These are phyloP conservation scores for Seiridium unicorne DNA, from an alignment of 2,329 filamentous ascomycete species.

Conservation along the genomic window DNA sequence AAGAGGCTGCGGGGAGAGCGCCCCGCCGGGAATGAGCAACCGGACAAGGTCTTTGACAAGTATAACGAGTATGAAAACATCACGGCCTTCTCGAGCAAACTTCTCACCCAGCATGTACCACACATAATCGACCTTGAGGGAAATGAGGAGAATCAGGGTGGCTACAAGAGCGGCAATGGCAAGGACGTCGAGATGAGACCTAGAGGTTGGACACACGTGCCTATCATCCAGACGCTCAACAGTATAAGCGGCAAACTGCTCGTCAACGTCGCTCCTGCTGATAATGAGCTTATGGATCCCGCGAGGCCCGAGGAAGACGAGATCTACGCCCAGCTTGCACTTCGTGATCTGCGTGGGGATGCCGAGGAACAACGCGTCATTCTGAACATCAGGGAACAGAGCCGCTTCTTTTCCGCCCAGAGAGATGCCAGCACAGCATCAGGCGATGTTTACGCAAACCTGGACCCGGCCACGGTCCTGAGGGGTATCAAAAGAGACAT, in stretches of 20 bases:
- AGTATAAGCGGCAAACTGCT: slow-evolving; percentile 91
- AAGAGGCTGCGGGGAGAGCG: slow-evolving; percentile 92
- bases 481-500: slow-evolving; percentile 63
- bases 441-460: slow-evolving; percentile 59
- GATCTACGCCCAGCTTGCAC: slow-evolving; percentile 70
- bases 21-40: slow-evolving; percentile 72
- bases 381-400: slow-evolving; percentile 86
- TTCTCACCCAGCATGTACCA: slow-evolving; percentile 68
- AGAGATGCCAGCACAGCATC: slow-evolving; percentile 46
- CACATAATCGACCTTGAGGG: slow-evolving; percentile 90
- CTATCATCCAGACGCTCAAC: slow-evolving; percentile 87
- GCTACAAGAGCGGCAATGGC: slow-evolving; percentile 75
- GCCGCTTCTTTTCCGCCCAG: slow-evolving; percentile 71
- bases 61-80: slow-evolving; percentile 76
- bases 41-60: slow-evolving; percentile 79
- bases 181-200: slow-evolving; percentile 91
- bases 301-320: slow-evolving; percentile 71
- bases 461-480: slow-evolving; percentile 69
- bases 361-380: slow-evolving; percentile 74
- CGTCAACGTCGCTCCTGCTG: slow-evolving; percentile 78
- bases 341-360: slow-evolving; percentile 78
- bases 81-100: slow-evolving; percentile 47
- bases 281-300: slow-evolving; percentile 64
- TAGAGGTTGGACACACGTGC: slow-evolving; percentile 66
- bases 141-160: slow-evolving; percentile 93